These are phyloP conservation scores for Brasilioporus rufonigricans DNA, from an alignment of 768 basidiomycete species.

Conservation along the genomic window DNA sequence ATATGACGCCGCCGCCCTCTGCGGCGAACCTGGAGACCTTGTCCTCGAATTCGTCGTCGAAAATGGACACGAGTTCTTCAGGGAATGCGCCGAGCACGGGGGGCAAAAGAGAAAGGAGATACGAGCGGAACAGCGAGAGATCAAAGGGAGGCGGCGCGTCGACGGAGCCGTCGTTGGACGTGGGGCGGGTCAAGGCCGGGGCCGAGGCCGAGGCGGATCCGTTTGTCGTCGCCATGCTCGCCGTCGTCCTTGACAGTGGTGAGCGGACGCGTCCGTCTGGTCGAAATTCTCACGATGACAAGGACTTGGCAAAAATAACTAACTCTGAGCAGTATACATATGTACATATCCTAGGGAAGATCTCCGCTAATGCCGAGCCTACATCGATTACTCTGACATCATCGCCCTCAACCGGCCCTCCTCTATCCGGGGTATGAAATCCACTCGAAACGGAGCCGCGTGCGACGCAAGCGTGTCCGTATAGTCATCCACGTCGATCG, in stretches of 20 bases:
- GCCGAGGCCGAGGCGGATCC: conserved; percentile 21
- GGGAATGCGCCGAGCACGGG: conserved; percentile 74
- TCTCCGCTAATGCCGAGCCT: too few species aligned
- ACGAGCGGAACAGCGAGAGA: conserved; percentile 63
- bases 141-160: conserved; percentile 55
- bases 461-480: conserved; percentile 55
- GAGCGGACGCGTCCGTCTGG: conserved; percentile 25
- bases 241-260: conserved; percentile 23
- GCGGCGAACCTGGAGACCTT: conserved; percentile 71
- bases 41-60: conserved; percentile 75
- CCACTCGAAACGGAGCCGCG: conserved; percentile 54
- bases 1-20: conserved; percentile 75
- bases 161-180: conserved; percentile 34
- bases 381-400: too few species aligned
- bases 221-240: conserved; percentile 24
- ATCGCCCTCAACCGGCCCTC: conserved; percentile 29
- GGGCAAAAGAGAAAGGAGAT: conserved; percentile 71
- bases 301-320: conserved; percentile 6
- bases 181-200: conserved; percentile 30
- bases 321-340: too few species aligned
- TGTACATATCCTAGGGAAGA: too few species aligned
- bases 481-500: conserved; percentile 56
- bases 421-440: conserved; percentile 46
- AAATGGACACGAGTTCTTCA: conserved; percentile 62
- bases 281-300: conserved; percentile 19